phyloP scores from a whole-genome alignment of 169 alveolate genomes.

The Babesia sp. region DNA sequence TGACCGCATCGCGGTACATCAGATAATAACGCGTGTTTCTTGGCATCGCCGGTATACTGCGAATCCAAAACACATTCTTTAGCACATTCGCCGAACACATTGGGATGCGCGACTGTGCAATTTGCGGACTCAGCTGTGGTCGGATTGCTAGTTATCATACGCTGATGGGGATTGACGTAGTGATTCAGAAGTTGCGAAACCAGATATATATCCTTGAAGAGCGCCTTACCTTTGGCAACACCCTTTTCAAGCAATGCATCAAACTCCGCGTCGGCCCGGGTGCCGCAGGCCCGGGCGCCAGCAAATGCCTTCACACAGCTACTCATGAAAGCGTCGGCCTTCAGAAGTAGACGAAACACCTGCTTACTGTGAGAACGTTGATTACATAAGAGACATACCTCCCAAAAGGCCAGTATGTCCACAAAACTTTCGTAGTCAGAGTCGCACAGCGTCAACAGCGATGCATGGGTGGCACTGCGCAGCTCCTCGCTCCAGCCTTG shows the following conservation, averaged over 20 bases:
- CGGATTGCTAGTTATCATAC: not conserved
- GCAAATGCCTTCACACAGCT: conserved; percentile 41
- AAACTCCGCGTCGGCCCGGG: conserved; percentile 16
- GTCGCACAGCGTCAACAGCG: conserved; percentile 22
- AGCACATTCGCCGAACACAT: not conserved
- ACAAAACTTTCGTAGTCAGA: conserved; percentile 32
- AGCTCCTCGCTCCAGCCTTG: conserved; percentile 48
- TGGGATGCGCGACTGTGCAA: not conserved
- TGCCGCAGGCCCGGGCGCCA: conserved; percentile 28
- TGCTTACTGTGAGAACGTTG: not conserved
- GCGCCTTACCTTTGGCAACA: conserved; percentile 26
- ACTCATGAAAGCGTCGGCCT: conserved; percentile 18
- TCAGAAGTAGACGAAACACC: conserved; percentile 33
- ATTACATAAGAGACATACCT: not conserved
- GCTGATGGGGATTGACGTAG: conserved; percentile 33
- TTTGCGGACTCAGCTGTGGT: not conserved
- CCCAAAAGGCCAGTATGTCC: conserved; percentile 37
- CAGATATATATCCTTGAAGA: conserved; percentile 33
- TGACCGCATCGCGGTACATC: not conserved
- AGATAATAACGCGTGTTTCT: not conserved
- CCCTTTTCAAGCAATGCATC: conserved; percentile 22
- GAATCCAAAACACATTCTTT: not conserved
- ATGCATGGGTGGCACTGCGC: conserved; percentile 24
- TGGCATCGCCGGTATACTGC: not conserved
- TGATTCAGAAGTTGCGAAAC: conserved; percentile 34